Conservation (phyloP, 495 filamentous ascomycete genomes). For the Usnea hakonensis region DNA sequence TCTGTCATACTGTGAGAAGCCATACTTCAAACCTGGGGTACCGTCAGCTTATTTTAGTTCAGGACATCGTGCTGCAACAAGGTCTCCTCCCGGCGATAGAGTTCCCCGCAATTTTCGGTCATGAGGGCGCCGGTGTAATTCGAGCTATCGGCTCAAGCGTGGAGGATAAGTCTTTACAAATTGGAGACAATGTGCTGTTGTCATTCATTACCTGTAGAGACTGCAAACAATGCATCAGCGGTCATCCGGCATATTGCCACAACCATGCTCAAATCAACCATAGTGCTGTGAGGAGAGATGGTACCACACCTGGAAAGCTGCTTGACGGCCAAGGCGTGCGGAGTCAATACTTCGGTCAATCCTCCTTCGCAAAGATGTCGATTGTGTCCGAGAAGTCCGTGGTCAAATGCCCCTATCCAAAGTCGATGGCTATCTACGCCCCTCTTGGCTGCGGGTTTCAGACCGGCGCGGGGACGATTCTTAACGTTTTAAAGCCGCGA, state of each 20-base stretch:
- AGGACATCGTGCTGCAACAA: neutral
- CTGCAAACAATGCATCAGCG: slow-evolving; percentile 28
- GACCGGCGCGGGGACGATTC: slow-evolving; percentile 26
- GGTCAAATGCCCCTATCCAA: slow-evolving; percentile 26
- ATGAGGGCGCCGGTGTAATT: neutral
- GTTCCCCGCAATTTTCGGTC: neutral
- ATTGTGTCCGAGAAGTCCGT: slow-evolving; percentile 29
- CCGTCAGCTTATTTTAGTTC: neutral
- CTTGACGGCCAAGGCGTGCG: neutral
- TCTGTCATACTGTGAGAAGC: neutral
- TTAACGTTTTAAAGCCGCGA: neutral
- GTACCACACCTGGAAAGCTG: neutral
- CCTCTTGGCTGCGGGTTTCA: slow-evolving; percentile 39
- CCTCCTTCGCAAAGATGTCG: slow-evolving; percentile 4
- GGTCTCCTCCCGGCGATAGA: neutral
- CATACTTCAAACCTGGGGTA: neutral
- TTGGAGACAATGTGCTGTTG: slow-evolving; percentile 9
- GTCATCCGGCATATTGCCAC: slow-evolving; percentile 22
- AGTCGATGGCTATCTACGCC: slow-evolving; percentile 29
- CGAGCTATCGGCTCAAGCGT: neutral
- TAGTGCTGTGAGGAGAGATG: neutral
- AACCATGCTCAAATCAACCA: neutral
- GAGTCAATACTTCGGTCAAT: neutral
- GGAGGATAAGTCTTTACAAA: neutral
- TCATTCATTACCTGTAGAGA: slow-evolving; percentile 30